Percentiles rank a stretch among this genome's conserved stretches.
phyloP scores from a whole-genome alignment of 148 eudicot genomes.

The Rhododendron williamsianum region DNA sequence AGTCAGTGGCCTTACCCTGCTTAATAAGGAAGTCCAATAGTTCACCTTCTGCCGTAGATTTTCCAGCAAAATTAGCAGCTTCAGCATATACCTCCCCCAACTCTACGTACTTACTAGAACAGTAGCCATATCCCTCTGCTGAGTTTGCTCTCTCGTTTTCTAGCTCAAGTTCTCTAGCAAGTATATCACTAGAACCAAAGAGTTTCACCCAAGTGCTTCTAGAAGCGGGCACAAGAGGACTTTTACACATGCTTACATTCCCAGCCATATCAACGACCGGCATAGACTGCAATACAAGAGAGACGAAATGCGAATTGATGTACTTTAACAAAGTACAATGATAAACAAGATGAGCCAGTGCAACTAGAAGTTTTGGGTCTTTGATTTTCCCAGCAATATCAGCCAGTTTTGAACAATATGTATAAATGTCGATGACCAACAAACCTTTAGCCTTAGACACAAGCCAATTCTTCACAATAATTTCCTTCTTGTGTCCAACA shows the following conservation, averaged over 20 bases:
- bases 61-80: constrained; percentile 11
- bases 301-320: constrained; percentile 8
- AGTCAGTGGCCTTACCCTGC: constrained; percentile 7
- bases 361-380: constrained; percentile 11
- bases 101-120: constrained; percentile 16
- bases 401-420: constrained; percentile 18
- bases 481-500: background rate
- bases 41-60: constrained; percentile 1
- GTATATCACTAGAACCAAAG: constrained; percentile 20
- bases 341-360: constrained; percentile 31
- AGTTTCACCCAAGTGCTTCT: constrained; percentile 35
- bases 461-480: constrained; percentile 14
- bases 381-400: background rate
- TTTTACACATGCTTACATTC: background rate
- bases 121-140: background rate
- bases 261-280: constrained; percentile 30
- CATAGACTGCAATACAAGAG: constrained; percentile 12
- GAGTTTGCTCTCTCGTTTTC: background rate
- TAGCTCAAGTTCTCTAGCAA: background rate
- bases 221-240: constrained; percentile 19
- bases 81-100: constrained; percentile 27
- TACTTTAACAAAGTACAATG: constrained; percentile 20
- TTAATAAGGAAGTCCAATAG: constrained; percentile 6
- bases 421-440: background rate
- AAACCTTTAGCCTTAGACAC: background rate